These are phyloP conservation scores for Cordyceps tenuipes DNA, from an alignment of 2,329 filamentous ascomycete species.

Conservation along the genomic window DNA sequence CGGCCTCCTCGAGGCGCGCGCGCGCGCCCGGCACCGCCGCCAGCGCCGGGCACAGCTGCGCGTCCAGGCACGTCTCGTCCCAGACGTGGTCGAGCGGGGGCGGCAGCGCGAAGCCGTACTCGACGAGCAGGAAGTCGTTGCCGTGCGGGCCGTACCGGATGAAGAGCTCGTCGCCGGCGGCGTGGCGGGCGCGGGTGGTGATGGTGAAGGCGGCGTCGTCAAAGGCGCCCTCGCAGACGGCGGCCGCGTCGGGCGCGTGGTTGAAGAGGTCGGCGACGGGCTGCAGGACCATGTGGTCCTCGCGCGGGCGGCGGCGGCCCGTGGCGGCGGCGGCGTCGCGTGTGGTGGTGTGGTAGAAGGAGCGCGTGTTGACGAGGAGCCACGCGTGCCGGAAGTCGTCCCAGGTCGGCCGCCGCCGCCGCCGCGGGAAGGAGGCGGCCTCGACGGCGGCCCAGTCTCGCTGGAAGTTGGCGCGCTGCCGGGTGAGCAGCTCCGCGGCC, in stretches of 20 bases:
- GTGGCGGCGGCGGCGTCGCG: slow-evolving; percentile 36
- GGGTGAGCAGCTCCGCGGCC: slow-evolving; percentile 36
- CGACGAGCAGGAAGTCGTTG: slow-evolving; percentile 62
- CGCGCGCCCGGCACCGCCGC: slow-evolving; percentile 21
- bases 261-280: slow-evolving; percentile 70
- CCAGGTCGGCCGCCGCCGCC: slow-evolving; percentile 19
- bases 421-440: slow-evolving; percentile 18
- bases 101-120: slow-evolving; percentile 49
- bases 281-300: slow-evolving; percentile 60
- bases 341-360: slow-evolving; percentile 49
- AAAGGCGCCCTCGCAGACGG: slow-evolving; percentile 50
- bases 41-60: slow-evolving; percentile 32
- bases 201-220: slow-evolving; percentile 45
- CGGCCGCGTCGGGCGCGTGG: slow-evolving; percentile 39
- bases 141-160: slow-evolving; percentile 62
- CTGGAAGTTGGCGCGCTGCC: slow-evolving; percentile 41
- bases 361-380: slow-evolving; percentile 54
- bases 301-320: slow-evolving; percentile 28
- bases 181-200: slow-evolving; percentile 41
- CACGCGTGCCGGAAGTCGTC: slow-evolving; percentile 46
- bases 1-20: slow-evolving; percentile 32
- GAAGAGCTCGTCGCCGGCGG: slow-evolving; percentile 53
- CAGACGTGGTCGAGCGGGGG: slow-evolving; percentile 36
- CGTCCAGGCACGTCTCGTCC: slow-evolving; percentile 42
- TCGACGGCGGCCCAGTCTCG: slow-evolving; percentile 32